phyloP scores from a whole-genome alignment of 2,329 filamentous ascomycete genomes.

The Tricladium varicosporioides region DNA sequence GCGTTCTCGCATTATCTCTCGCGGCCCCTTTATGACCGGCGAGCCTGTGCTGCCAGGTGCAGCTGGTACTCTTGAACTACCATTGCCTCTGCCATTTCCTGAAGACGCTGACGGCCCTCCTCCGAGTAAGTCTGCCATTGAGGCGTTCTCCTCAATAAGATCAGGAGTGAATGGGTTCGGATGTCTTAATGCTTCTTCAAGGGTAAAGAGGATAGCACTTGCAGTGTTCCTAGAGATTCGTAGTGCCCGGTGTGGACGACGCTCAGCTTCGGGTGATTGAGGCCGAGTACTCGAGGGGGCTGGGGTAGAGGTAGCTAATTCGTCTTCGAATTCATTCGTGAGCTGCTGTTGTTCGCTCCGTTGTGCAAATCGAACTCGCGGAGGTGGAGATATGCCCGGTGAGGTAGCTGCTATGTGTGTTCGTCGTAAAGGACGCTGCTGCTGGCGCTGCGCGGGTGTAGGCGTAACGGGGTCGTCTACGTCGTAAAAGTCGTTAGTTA shows the following conservation, averaged over 20 bases:
- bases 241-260: constrained; percentile 46
- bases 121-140: constrained; percentile 82
- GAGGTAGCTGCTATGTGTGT: constrained; percentile 35
- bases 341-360: constrained; percentile 20
- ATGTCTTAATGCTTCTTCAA: constrained; percentile 85
- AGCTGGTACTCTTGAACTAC: constrained; percentile 50
- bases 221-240: constrained; percentile 82
- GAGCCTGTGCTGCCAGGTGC: constrained; percentile 49
- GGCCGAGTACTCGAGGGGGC: constrained; percentile 23
- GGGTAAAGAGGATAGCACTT: constrained; percentile 85
- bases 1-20: constrained; percentile 88
- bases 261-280: constrained; percentile 24
- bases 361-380: constrained; percentile 25
- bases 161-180: constrained; percentile 83
- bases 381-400: constrained; percentile 32
- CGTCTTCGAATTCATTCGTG: constrained; percentile 31
- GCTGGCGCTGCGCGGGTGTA: constrained; percentile 31
- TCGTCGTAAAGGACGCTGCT: constrained; percentile 27
- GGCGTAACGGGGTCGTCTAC: constrained; percentile 33
- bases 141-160: constrained; percentile 80
- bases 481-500: constrained; percentile 37
- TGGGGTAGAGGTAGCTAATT: constrained; percentile 26
- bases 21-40: constrained; percentile 72
- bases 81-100: constrained; percentile 56
- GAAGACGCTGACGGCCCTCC: constrained; percentile 53